Conservation (phyloP, 2,329 filamentous ascomycete genomes). For the Rachicladosporium sp. region DNA sequence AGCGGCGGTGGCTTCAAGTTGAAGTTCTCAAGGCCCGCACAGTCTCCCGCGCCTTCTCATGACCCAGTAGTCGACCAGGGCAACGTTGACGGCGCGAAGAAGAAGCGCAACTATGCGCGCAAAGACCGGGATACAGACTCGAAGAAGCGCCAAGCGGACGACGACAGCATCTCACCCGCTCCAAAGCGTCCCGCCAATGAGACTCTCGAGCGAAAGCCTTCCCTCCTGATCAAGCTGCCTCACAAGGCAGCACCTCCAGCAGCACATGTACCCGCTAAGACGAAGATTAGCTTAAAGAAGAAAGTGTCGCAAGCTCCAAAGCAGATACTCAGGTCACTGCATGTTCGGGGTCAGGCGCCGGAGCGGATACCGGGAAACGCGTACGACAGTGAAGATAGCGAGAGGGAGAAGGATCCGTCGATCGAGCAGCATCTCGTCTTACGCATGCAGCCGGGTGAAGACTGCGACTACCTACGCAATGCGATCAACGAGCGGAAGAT, state of each 20-base stretch:
- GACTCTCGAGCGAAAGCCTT: conserved; percentile 13
- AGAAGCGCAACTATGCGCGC: conserved; percentile 29
- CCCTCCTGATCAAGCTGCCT: conserved; percentile 21
- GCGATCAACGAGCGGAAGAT: conserved; percentile 67
- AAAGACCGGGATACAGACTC: neutral
- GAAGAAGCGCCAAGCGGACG: conserved; percentile 24
- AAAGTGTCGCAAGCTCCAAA: conserved; percentile 6
- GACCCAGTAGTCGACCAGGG: too few species aligned
- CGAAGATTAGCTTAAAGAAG: conserved; percentile 5
- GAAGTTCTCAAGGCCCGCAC: conserved; percentile 11
- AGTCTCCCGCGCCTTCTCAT: conserved; percentile 13
- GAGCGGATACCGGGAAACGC: conserved; percentile 68
- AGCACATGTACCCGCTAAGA: conserved; percentile 1
- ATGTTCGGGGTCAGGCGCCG: conserved; percentile 46
- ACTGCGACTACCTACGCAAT: conserved; percentile 70
- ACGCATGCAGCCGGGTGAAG: conserved; percentile 74
- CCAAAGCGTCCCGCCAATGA: conserved; percentile 19
- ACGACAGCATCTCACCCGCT: conserved; percentile 20
- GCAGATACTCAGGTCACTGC: conserved; percentile 10
- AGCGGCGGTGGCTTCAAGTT: conserved; percentile 20
- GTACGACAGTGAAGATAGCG: conserved; percentile 92
- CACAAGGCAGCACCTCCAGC: conserved; percentile 15
- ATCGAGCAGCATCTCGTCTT: conserved; percentile 85
- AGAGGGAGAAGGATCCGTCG: conserved; percentile 73
- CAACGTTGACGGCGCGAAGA: conserved; percentile 11